Conservation (phyloP, 768 basidiomycete genomes). For the Lactifluus echinatus region DNA sequence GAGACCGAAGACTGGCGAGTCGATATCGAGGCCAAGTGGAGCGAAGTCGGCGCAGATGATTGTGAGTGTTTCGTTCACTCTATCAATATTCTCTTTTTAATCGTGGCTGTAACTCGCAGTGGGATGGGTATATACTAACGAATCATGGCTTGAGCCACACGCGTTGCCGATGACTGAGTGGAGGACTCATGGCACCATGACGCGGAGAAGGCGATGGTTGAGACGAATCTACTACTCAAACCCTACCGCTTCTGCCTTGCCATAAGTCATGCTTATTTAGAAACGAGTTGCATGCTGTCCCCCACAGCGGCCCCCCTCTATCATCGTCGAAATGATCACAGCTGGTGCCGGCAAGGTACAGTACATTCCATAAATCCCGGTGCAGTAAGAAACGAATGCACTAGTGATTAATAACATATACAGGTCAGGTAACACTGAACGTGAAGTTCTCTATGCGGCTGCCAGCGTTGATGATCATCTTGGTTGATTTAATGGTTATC, state of each 20-base stretch:
- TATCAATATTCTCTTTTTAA: no score
- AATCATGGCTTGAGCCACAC: slow-evolving; percentile 54
- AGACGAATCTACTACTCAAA: slow-evolving; percentile 58
- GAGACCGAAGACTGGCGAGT: slow-evolving; percentile 71
- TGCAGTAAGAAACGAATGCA: no score
- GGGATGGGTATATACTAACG: slow-evolving; percentile 80
- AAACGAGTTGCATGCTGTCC: no score
- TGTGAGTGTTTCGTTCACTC: slow-evolving; percentile 22
- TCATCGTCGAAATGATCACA: no score
- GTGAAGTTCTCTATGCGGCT: no score
- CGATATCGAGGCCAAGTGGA: slow-evolving; percentile 55
- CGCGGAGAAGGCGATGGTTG: slow-evolving; percentile 61
- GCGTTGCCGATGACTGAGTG: slow-evolving; percentile 34
- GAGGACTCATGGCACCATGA: slow-evolving; percentile 40
- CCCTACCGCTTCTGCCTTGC: neutral
- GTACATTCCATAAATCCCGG: no score
- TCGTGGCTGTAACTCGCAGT: slow-evolving; percentile 30
- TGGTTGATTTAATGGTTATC: no score
- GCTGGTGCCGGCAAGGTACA: no score
- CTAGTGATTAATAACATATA: no score
- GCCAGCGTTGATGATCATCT: no score
- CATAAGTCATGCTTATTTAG: neutral
- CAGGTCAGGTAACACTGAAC: no score
- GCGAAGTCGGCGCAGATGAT: slow-evolving; percentile 31
- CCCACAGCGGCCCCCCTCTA: no score